Evolutionary conservation across 805 yeast genomes (phyloP), one percentile per base, ranked within the genome.

Genomic region (Suhomyces sp.): DNA sequence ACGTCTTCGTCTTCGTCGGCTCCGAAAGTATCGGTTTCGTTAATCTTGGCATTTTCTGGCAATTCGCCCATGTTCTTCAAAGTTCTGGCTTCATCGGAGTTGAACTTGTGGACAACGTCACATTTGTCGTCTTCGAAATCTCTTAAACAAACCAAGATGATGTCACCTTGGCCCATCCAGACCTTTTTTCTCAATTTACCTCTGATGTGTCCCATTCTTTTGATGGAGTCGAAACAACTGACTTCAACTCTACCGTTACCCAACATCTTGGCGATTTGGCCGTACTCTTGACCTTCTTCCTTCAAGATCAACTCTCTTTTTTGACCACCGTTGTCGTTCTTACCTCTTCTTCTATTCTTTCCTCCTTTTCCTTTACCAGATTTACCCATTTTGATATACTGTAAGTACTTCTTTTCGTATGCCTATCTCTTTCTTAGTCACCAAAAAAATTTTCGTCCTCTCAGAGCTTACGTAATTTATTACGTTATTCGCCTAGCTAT

Each of bases 161-260:
- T 94, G 71, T 94, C 99, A 78, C 99, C 99, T 73, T 91, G 98
- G 47, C 89, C 89, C 90, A 94, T 92, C 99, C 99, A 94, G 56
- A 94, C 99, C 84, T 93, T 94, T 87, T 94, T 94, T 83, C 99
- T 89, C 77, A 94, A 83, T 72, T 94, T 94, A 66, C 99, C 99
- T 82, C 99, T 90, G 68, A 94, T 94, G 70, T 93, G 99, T 17
- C 96, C 99, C 84, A 91, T 83, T 80, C 99, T 86, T 71, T 85
- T 89, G 62, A 81, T 79, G 60, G 96, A 97, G 69, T 94, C 99
- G 68, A 94, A 94, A 78, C 99, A 94, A 48, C 85, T 73, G 51
- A 96, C 97, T 72, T 92, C 97, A 52, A 94, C 87, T 75, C 99
- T 86, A 60, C 99, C 98, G 70, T 92, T 92, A 72, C 99, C 99